A percentile compares a stretch with the other conserved stretches of the same genome.
These are phyloP conservation scores for Vachellia pachyceras DNA, from an alignment of 306 rosid species.

Conservation along the genomic window DNA sequence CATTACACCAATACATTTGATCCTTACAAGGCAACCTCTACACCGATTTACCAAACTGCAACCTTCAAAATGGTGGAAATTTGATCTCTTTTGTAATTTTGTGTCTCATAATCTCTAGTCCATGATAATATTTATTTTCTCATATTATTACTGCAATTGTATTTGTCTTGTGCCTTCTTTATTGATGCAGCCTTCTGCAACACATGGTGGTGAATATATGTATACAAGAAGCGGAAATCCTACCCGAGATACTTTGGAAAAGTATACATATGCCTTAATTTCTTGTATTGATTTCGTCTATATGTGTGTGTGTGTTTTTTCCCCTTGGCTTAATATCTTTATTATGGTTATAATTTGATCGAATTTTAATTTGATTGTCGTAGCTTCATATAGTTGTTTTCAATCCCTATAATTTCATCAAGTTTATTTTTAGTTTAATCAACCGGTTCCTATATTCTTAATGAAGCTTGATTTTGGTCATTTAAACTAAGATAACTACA, in stretches of 20 bases:
- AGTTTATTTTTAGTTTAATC: too few species aligned
- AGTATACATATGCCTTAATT: constrained; percentile 34
- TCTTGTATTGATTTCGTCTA: constrained; percentile 22
- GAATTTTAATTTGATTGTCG: too few species aligned
- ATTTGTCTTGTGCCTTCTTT: too few species aligned
- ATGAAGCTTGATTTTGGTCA: background rate
- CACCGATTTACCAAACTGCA: constrained; percentile 90
- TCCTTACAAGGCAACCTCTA: constrained; percentile 74
- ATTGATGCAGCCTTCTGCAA: constrained; percentile 62
- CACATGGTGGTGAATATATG: constrained; percentile 81
- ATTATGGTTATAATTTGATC: too few species aligned
- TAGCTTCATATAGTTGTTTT: too few species aligned
- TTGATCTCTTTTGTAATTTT: background rate
- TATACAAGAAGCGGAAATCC: constrained; percentile 97
- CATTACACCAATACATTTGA: constrained; percentile 74
- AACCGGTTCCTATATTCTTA: too few species aligned
- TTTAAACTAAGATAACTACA: too few species aligned
- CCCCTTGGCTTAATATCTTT: too few species aligned
- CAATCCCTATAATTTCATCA: too few species aligned
- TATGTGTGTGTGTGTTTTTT: too few species aligned
- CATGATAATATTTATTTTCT: too few species aligned
- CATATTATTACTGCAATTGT: too few species aligned
- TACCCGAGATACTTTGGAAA: constrained; percentile 78
- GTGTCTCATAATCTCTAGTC: background rate
- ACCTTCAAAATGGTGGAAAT: constrained; percentile 85